phyloP scores from a whole-genome alignment of 305 asterid species.

The Withania somnifera region DNA sequence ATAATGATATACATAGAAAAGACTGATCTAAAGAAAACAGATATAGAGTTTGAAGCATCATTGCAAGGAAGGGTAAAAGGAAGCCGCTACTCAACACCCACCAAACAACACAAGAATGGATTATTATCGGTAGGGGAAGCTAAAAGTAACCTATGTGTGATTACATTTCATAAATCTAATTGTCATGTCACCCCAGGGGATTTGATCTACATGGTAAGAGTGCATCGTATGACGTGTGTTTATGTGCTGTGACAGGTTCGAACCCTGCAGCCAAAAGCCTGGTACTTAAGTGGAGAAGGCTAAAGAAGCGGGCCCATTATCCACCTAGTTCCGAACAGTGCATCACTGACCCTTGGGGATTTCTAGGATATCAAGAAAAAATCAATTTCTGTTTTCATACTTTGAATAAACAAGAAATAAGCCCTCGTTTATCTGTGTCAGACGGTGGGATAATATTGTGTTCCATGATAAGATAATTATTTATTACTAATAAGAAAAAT shows the following conservation, averaged over 20 bases:
- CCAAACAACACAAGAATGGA: neutral
- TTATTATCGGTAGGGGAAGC: neutral
- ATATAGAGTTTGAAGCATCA: neutral
- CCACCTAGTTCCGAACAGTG: neutral
- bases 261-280: neutral
- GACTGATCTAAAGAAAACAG: neutral
- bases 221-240: neutral
- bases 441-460: neutral
- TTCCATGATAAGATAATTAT: neutral
- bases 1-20: neutral
- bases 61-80: neutral
- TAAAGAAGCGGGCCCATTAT: neutral
- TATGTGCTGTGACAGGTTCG: neutral
- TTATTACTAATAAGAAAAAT: neutral
- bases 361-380: neutral
- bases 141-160: neutral
- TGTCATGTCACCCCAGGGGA: neutral
- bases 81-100: neutral
- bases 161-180: neutral
- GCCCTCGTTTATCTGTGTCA: neutral
- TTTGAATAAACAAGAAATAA: neutral
- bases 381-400: neutral
- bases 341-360: neutral
- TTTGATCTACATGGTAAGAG: neutral
- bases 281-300: neutral